Evolutionary conservation across 2,329 filamentous ascomycete species (phyloP).

Genomic region (Teratosphaeria gauchensis): DNA sequence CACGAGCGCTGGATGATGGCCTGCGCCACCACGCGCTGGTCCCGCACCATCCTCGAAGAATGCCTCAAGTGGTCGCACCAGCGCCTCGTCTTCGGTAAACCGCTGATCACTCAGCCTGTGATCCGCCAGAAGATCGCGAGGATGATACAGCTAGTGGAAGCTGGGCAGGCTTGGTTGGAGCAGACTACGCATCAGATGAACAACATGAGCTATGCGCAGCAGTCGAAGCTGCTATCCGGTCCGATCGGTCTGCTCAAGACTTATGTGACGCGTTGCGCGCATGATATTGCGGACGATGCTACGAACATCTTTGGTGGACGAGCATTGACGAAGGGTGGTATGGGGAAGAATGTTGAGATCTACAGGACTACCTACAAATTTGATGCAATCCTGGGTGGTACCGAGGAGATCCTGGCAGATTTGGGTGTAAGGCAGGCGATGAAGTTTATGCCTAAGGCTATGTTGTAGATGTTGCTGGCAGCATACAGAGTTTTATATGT

Average conservation of each 20-base stretch:
- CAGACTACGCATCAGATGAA: conserved; percentile 81
- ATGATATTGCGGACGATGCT: conserved; percentile 74
- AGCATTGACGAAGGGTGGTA: conserved; percentile 68
- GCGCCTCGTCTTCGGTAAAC: conserved; percentile 73
- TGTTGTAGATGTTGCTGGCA: conserved; percentile 51
- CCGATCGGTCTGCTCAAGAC: conserved; percentile 78
- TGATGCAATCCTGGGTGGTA: conserved; percentile 57
- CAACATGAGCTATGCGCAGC: conserved; percentile 70
- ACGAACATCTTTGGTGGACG: conserved; percentile 81
- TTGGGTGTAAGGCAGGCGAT: conserved; percentile 75
- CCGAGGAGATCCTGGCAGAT: conserved; percentile 74
- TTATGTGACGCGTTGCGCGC: conserved; percentile 63
- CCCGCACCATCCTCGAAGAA: conserved; percentile 65
- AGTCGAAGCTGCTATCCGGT: conserved; percentile 64
- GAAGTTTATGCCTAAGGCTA: conserved; percentile 74
- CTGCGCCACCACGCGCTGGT: conserved; percentile 53
- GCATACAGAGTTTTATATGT: not conserved
- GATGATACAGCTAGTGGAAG: conserved; percentile 74
- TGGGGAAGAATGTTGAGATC: conserved; percentile 75
- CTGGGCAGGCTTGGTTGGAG: conserved; percentile 80
- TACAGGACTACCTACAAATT: conserved; percentile 79
- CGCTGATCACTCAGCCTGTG: conserved; percentile 71
- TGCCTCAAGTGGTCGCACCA: conserved; percentile 85
- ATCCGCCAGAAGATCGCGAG: conserved; percentile 77
- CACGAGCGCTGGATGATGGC: conserved; percentile 42